Base-by-base conservation (phyloP, 352 stramenopile species). In the Phytophthora europaea region DNA sequence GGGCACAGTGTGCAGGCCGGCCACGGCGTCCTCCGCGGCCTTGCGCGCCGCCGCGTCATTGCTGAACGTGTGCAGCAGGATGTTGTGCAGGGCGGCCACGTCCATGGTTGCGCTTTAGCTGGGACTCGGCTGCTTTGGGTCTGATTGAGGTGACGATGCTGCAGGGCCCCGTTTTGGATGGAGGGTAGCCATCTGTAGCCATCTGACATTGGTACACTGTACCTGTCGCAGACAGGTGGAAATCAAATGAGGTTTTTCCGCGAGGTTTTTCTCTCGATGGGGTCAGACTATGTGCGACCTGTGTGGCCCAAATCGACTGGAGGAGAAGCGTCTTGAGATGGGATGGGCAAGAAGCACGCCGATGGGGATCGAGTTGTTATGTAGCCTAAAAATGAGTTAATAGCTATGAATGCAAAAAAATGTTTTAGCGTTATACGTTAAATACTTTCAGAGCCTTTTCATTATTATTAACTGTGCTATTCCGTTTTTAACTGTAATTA, bases 71-170 rank as follows among this genome's bases (percentile, higher is more conserved):
- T 94, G 87, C 66, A 95, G 78, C 63, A 96, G 78, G 76, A 95
- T 94, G 80, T 96, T 96, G 82, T 97, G 89, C 58, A 98, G 83
- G 31, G 87, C 91, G 68, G 91, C 77, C 55, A 90, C 91, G 89
- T 98, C 92, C 83, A 98, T 98, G 59, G 72, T 75, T 69, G 34
- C 22, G 48, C 61, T 65, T 58, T 68, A 15, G 56, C 57, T 61
- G 43, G 28, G 57, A 60, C 51, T 70, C n/a, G 54, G 61, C 50
- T 70, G 54, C 61, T 75, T 71, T 70, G 16, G 33, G 45, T 74
- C 61, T 70, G 63, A 70, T 65, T 78, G 62, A 79, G 26, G 26
- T 7, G 28, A 31, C 65, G 51, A 69, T 20, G 43, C 6, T 7
- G 45, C 2, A 50, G 43, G 54, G 64, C 64, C 58, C 60, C 54